A percentile compares a stretch with the other conserved stretches of the same genome.
Conservation (phyloP, 129 eudicot species). For the Escallonia herrerae region DNA sequence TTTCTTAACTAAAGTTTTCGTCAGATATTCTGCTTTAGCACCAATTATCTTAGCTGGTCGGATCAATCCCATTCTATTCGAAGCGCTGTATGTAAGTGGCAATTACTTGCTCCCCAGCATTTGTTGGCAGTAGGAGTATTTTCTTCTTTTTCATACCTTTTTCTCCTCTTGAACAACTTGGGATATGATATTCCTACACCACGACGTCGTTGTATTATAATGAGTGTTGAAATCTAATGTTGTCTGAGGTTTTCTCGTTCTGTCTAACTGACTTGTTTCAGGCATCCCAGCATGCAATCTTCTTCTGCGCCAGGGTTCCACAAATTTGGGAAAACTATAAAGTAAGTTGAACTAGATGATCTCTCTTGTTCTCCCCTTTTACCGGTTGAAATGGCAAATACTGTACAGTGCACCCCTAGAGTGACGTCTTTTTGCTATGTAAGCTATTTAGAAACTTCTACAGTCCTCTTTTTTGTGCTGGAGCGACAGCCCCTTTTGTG, state of each 20-base stretch:
- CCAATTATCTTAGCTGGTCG: conserved; percentile 88
- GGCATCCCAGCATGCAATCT: conserved; percentile 96
- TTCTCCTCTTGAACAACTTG: neutral
- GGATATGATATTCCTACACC: neutral
- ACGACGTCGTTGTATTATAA: neutral
- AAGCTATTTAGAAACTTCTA: too few species aligned
- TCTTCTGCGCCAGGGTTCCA: conserved; percentile 88
- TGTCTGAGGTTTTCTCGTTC: neutral
- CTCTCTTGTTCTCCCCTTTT: too few species aligned
- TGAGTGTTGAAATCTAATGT: conserved; percentile 3
- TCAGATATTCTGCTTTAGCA: conserved; percentile 91
- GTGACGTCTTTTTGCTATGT: too few species aligned
- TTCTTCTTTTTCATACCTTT: neutral
- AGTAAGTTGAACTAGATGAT: conserved; percentile 31
- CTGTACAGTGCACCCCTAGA: too few species aligned
- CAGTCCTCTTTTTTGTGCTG: too few species aligned
- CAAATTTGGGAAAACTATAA: conserved; percentile 73
- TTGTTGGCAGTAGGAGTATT: neutral
- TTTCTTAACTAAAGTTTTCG: conserved; percentile 29
- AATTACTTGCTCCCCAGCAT: neutral
- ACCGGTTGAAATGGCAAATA: too few species aligned
- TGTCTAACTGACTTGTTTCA: conserved; percentile 33
- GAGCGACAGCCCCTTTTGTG: too few species aligned
- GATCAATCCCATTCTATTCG: conserved; percentile 88
- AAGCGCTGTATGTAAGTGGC: conserved; percentile 89